These are phyloP conservation scores for Lentinula edodes DNA, from an alignment of 768 basidiomycete genomes.

Conservation along the genomic window DNA sequence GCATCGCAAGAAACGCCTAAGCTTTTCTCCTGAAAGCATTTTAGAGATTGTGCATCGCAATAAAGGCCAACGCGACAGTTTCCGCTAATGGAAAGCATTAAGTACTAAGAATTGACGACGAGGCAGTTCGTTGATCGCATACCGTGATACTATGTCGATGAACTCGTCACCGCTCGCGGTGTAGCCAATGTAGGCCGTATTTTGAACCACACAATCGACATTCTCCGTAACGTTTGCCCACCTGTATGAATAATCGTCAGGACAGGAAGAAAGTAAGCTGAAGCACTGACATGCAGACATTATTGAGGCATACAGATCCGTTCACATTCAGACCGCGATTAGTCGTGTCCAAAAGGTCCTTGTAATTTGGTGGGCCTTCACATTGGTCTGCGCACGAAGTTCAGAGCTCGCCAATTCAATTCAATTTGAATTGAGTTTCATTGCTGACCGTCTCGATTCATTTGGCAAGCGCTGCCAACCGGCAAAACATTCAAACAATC, in stretches of 20 bases:
- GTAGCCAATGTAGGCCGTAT: slow-evolving; percentile 75
- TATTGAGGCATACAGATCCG: slow-evolving; percentile 80
- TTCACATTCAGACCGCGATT: slow-evolving; percentile 72
- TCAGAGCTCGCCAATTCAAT: neutral
- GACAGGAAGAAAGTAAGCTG: neutral
- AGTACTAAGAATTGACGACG: neutral
- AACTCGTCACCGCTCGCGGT: slow-evolving; percentile 48
- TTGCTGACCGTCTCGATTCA: slow-evolving; percentile 73
- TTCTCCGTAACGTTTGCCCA: slow-evolving; percentile 75
- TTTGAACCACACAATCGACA: slow-evolving; percentile 63
- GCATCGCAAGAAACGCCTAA: slow-evolving; percentile 56
- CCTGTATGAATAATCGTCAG: slow-evolving; percentile 29
- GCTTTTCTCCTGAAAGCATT: slow-evolving; percentile 55
- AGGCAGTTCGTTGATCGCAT: slow-evolving; percentile 11
- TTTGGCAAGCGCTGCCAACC: slow-evolving; percentile 70
- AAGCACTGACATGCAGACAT: slow-evolving; percentile 67
- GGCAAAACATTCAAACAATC: slow-evolving; percentile 54
- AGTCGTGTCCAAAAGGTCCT: slow-evolving; percentile 55
- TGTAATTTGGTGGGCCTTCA: slow-evolving; percentile 57
- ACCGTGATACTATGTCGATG: slow-evolving; percentile 81
- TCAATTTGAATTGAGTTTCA: neutral
- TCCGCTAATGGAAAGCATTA: slow-evolving; percentile 33
- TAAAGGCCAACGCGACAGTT: slow-evolving; percentile 73
- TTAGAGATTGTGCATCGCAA: slow-evolving; percentile 57
- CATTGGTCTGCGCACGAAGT: slow-evolving; percentile 60